Evolutionary conservation across 495 filamentous ascomycete genomes (phyloP).

Genomic region (Penicillium subrubescens): DNA sequence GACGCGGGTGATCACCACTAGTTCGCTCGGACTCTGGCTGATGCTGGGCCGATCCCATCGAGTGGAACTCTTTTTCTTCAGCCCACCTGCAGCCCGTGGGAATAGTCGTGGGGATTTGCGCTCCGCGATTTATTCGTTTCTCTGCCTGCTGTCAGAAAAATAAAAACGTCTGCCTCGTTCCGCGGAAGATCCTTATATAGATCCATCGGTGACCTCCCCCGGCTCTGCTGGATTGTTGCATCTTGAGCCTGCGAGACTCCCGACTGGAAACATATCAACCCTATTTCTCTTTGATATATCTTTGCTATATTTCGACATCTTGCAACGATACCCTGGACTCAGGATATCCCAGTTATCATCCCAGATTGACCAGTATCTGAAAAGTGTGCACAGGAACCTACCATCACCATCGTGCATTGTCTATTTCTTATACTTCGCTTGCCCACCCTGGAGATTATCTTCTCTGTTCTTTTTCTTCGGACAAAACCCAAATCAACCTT

Average conservation of each 20-base stretch:
- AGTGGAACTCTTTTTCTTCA: slow-evolving; percentile 7
- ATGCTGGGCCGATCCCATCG: neutral
- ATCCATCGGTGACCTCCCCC: neutral
- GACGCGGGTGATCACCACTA: slow-evolving; percentile 29
- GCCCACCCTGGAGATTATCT: too few relatives aligned
- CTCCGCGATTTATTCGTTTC: neutral
- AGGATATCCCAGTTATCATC: neutral
- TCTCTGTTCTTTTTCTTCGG: neutral
- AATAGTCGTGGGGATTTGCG: neutral
- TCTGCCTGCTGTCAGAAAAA: neutral
- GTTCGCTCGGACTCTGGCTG: slow-evolving; percentile 7
- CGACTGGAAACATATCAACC: neutral
- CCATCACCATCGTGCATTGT: neutral
- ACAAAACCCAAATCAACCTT: neutral
- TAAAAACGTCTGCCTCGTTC: slow-evolving; percentile 2
- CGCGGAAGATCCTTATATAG: slow-evolving; percentile 2
- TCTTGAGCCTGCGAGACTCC: neutral
- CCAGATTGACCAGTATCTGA: neutral
- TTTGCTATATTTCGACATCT: neutral
- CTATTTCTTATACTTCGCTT: neutral
- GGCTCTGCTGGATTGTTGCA: neutral
- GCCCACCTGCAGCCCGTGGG: slow-evolving; percentile 14
- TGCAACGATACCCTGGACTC: neutral
- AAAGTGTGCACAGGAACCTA: too few relatives aligned
- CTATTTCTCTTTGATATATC: neutral